Percentiles rank a stretch among this genome's conserved stretches.
Conservation (phyloP, 495 filamentous ascomycete genomes). For the Parathielavia appendiculata region DNA sequence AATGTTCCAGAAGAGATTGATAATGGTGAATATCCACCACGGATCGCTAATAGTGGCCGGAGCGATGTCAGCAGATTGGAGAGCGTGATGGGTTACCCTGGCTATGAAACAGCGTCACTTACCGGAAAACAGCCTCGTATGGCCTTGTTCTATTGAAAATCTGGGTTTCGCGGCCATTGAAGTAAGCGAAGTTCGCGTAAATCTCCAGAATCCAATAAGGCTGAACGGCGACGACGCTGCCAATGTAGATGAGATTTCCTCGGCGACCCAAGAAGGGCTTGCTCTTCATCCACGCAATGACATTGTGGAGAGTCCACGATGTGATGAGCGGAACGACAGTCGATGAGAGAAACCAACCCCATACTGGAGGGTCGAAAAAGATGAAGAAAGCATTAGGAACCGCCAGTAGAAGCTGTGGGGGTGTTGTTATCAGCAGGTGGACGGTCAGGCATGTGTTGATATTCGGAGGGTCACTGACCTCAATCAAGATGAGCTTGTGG, state of each 20-base stretch:
- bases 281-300: constrained; percentile 12
- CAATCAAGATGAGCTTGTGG: constrained; percentile 10
- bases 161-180: constrained; percentile 2
- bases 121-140: constrained; percentile 9
- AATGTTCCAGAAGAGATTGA: constrained; percentile 9
- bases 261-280: constrained; percentile 4
- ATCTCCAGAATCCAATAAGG: constrained; percentile 8
- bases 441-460: neutral
- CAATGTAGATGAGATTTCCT: constrained; percentile 9
- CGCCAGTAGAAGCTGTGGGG: neutral
- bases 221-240: constrained; percentile 2
- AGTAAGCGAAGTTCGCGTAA: constrained; percentile 6
- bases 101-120: neutral
- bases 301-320: constrained; percentile 8
- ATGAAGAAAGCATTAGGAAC: constrained; percentile 9
- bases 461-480: neutral
- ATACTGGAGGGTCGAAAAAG: constrained; percentile 3
- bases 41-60: neutral
- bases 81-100: neutral
- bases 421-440: neutral
- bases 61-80: neutral
- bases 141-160: neutral
- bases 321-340: constrained; percentile 9
- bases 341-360: constrained; percentile 4
- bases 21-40: constrained; percentile 8